Evolutionary conservation across 805 yeast genomes (phyloP).

Genomic region (Blastobotrys peoriensis): DNA sequence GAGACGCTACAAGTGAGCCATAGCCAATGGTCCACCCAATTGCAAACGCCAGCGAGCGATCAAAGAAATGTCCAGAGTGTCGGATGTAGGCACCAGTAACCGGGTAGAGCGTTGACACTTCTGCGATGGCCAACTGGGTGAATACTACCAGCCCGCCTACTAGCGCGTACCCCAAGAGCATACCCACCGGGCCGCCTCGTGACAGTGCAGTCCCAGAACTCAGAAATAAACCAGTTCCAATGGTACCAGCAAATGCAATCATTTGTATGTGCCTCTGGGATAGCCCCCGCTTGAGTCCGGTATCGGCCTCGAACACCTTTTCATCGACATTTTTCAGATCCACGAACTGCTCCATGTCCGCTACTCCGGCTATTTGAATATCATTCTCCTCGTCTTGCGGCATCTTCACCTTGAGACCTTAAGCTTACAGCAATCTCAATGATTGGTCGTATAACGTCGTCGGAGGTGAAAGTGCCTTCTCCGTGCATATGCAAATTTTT

Average conservation of each 20-base stretch:
- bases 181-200: slow-evolving; percentile 58
- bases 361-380: too few relatives aligned
- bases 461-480: too few relatives aligned
- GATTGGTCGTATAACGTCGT: too few relatives aligned
- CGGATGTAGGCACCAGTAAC: slow-evolving; percentile 61
- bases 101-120: slow-evolving; percentile 63
- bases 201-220: slow-evolving; percentile 68
- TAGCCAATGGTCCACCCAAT: slow-evolving; percentile 59
- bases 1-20: slow-evolving; percentile 50
- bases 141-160: slow-evolving; percentile 68
- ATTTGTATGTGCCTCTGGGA: slow-evolving; percentile 59
- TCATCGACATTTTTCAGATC: slow-evolving; percentile 13
- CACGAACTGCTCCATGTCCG: slow-evolving; percentile 1
- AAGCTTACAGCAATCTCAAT: too few relatives aligned
- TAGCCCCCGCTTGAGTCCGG: slow-evolving; percentile 29
- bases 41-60: slow-evolving; percentile 62
- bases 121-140: slow-evolving; percentile 65
- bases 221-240: slow-evolving; percentile 74
- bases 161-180: slow-evolving; percentile 55
- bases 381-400: too few relatives aligned
- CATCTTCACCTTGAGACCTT: too few relatives aligned
- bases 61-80: slow-evolving; percentile 58
- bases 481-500: too few relatives aligned
- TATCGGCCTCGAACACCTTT: slow-evolving; percentile 7
- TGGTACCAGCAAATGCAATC: slow-evolving; percentile 79